Evolutionary conservation across 177 flowering plant species (phyloP).

Genomic region (Vitis hybrid): DNA sequence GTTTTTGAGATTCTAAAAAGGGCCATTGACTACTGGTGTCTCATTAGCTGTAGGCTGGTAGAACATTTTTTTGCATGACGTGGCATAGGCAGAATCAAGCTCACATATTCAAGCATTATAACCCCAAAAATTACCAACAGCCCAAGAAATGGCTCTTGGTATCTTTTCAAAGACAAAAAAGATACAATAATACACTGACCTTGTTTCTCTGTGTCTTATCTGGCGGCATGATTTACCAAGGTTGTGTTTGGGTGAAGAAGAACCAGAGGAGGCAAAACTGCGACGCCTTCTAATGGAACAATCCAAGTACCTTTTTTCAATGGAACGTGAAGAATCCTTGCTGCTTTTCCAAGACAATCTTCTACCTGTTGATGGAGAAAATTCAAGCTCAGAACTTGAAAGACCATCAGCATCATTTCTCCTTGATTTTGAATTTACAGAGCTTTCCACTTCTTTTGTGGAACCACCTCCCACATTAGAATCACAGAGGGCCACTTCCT

Average conservation of each 20-base stretch:
- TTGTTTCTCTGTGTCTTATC: constrained; percentile 53
- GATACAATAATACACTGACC: constrained; percentile 29
- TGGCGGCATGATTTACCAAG: constrained; percentile 79
- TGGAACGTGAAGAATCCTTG: constrained; percentile 28
- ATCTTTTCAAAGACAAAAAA: not conserved
- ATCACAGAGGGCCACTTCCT: constrained; percentile 35
- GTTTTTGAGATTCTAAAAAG: too few relatives aligned
- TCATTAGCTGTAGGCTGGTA: too few relatives aligned
- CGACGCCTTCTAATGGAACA: constrained; percentile 35
- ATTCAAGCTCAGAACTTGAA: constrained; percentile 51
- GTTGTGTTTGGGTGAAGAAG: constrained; percentile 46
- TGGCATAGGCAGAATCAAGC: too few relatives aligned
- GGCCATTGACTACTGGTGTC: too few relatives aligned
- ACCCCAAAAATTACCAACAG: not conserved
- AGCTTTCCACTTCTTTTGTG: constrained; percentile 27
- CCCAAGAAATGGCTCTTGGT: not conserved
- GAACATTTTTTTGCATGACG: too few relatives aligned
- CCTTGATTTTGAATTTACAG: constrained; percentile 25
- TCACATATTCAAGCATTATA: too few relatives aligned
- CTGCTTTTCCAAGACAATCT: constrained; percentile 83
- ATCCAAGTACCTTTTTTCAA: constrained; percentile 37
- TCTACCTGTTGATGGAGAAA: constrained; percentile 44
- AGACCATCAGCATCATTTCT: constrained; percentile 30
- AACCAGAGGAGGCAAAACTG: constrained; percentile 33
- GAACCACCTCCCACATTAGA: constrained; percentile 27